These are phyloP conservation scores for Plasmodium vinckei DNA, from an alignment of 169 alveolate genomes.

Conservation along the genomic window DNA sequence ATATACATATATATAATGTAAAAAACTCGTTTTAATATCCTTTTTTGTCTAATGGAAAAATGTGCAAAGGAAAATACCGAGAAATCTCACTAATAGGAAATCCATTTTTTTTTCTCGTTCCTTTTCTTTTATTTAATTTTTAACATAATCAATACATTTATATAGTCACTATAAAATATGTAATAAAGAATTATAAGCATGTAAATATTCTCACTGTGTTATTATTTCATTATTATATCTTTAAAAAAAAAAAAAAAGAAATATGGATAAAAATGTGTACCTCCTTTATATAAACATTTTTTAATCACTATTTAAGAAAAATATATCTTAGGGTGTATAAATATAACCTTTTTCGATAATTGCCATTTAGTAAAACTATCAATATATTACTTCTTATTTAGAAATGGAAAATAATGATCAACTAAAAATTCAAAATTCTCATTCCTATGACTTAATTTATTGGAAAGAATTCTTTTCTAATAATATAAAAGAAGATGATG, in stretches of 20 bases:
- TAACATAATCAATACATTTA: too few relatives aligned
- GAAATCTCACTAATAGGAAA: too few relatives aligned
- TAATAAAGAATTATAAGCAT: too few relatives aligned
- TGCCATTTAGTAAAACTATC: not conserved
- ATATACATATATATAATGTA: too few relatives aligned
- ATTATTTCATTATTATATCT: not conserved
- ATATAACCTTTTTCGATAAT: not conserved
- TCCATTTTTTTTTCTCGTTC: too few relatives aligned
- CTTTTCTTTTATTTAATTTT: too few relatives aligned
- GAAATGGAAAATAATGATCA: not conserved
- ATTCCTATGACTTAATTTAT: constrained; percentile 3
- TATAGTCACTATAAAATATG: too few relatives aligned
- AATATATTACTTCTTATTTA: not conserved
- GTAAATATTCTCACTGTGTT: too few relatives aligned
- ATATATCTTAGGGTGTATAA: not conserved
- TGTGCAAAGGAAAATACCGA: too few relatives aligned
- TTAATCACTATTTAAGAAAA: not conserved
- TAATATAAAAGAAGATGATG: not conserved
- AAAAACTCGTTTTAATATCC: too few relatives aligned
- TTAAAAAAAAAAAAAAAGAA: not conserved
- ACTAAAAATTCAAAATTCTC: not conserved
- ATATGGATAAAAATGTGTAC: not conserved
- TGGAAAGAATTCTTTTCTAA: constrained; percentile 37
- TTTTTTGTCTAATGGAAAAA: too few relatives aligned
- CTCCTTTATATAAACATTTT: not conserved